A percentile compares a stretch with the other conserved stretches of the same genome.
phyloP scores from a whole-genome alignment of 2,329 filamentous ascomycete species.

The Fusarium dlaminii region DNA sequence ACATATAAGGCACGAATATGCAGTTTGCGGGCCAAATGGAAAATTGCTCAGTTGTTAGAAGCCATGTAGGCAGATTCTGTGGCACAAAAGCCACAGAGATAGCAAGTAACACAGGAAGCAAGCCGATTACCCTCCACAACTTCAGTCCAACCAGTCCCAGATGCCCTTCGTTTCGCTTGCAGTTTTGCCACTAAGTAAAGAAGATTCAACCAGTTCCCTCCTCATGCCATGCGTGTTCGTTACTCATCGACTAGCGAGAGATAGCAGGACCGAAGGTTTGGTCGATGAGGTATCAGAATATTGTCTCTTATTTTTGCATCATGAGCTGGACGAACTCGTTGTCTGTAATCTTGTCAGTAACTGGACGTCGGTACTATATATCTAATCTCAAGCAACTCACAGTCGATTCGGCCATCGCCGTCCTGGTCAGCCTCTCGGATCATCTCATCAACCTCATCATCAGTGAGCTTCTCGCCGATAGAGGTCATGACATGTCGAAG shows the following conservation, averaged over 20 bases:
- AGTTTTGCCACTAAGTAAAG: slow-evolving; percentile 45
- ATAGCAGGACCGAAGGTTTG: slow-evolving; percentile 29
- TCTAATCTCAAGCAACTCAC: slow-evolving; percentile 58
- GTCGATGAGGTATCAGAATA: slow-evolving; percentile 41
- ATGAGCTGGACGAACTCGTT: slow-evolving; percentile 95
- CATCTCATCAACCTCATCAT: slow-evolving; percentile 93
- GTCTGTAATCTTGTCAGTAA: slow-evolving; percentile 61
- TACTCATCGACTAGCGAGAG: slow-evolving; percentile 24
- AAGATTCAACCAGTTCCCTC: slow-evolving; percentile 37
- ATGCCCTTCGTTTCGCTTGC: slow-evolving; percentile 44
- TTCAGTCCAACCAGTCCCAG: slow-evolving; percentile 41
- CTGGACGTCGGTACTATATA: neutral
- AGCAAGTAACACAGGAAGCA: slow-evolving; percentile 40
- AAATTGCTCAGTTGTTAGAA: slow-evolving; percentile 40
- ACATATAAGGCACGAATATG: slow-evolving; percentile 1
- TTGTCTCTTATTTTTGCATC: slow-evolving; percentile 83
- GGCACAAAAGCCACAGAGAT: slow-evolving; percentile 34
- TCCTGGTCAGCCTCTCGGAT: slow-evolving; percentile 92
- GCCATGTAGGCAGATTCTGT: slow-evolving; percentile 30
- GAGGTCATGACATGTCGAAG: slow-evolving; percentile 92
- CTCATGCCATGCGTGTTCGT: slow-evolving; percentile 26
- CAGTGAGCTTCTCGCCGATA: slow-evolving; percentile 89
- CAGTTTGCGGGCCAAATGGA: slow-evolving; percentile 14
- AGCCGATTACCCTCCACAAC: slow-evolving; percentile 39
- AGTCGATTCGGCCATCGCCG: slow-evolving; percentile 88